Evolutionary conservation across 1,284 basidiomycete genomes (phyloP).

Genomic region (Kwoniella shivajii): DNA sequence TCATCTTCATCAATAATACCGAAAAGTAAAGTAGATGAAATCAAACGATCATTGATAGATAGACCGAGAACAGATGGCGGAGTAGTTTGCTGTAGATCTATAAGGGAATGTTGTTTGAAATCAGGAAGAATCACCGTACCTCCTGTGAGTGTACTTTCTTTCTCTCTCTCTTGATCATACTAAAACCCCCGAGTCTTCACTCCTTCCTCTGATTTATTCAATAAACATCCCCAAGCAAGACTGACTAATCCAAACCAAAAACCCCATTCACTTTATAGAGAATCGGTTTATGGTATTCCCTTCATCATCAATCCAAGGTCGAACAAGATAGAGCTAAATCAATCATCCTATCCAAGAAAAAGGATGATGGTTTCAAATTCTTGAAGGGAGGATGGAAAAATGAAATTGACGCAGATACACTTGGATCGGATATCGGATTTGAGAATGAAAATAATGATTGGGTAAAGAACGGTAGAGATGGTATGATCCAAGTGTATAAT

Average conservation of each 20-base stretch:
- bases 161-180: neutral
- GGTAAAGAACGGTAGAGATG: constrained; percentile 28
- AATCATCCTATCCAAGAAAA: constrained; percentile 33
- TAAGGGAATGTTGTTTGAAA: constrained; percentile 73
- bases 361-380: constrained; percentile 40
- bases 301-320: constrained; percentile 24
- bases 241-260: too few species aligned
- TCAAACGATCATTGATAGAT: constrained; percentile 15
- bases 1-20: constrained; percentile 2
- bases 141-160: constrained; percentile 50
- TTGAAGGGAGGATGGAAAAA: constrained; percentile 46
- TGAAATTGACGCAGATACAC: constrained; percentile 30
- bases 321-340: constrained; percentile 26
- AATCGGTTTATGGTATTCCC: constrained; percentile 34
- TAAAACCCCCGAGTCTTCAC: too few species aligned
- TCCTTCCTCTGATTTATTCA: too few species aligned
- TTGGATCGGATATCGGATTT: constrained; percentile 37
- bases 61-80: constrained; percentile 49
- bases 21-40: constrained; percentile 14
- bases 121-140: constrained; percentile 73
- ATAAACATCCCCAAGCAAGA: neutral
- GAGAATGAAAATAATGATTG: constrained; percentile 26
- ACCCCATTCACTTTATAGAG: constrained; percentile 21
- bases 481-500: constrained; percentile 31
- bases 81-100: constrained; percentile 66